Evolutionary conservation across 2,329 filamentous ascomycete genomes (phyloP).

Genomic region (Colletotrichum simmondsii): DNA sequence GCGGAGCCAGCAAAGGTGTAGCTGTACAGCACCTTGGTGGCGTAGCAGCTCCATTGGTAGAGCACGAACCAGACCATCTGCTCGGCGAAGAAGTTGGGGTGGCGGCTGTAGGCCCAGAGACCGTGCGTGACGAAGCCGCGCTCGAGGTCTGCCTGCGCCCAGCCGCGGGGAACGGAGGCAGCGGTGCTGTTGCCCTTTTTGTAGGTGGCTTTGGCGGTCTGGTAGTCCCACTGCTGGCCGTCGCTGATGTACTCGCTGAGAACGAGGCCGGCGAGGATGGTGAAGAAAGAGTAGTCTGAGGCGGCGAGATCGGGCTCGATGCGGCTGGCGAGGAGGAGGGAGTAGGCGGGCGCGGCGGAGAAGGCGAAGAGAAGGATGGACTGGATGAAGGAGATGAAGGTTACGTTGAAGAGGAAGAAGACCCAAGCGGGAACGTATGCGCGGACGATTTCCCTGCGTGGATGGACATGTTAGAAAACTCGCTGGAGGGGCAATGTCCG

Average conservation of each 20-base stretch:
- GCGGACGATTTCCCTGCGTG: constrained; percentile 74
- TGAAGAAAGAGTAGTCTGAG: constrained; percentile 61
- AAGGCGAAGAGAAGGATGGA: constrained; percentile 84
- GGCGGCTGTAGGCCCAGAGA: constrained; percentile 87
- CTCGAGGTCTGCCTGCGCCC: constrained; percentile 80
- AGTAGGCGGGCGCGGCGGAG: constrained; percentile 81
- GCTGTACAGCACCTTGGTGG: constrained; percentile 76
- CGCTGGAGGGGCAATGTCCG: neutral
- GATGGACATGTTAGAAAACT: constrained; percentile 37
- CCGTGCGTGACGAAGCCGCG: constrained; percentile 89
- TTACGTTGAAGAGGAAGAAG: constrained; percentile 87
- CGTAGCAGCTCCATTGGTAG: constrained; percentile 88
- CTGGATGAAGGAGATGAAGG: constrained; percentile 90
- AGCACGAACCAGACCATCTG: constrained; percentile 89
- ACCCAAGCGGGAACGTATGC: constrained; percentile 68
- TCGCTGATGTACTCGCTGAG: constrained; percentile 84
- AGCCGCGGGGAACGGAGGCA: constrained; percentile 68
- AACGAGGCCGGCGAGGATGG: constrained; percentile 61
- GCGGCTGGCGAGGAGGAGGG: constrained; percentile 78
- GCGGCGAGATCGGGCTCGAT: constrained; percentile 62
- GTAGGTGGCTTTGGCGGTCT: constrained; percentile 83
- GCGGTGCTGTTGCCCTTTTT: constrained; percentile 68
- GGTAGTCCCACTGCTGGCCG: constrained; percentile 92
- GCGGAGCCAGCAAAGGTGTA: constrained; percentile 81
- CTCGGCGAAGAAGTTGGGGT: constrained; percentile 95